A percentile compares a stretch with the other conserved stretches of the same genome.
Conservation (phyloP, 2,329 filamentous ascomycete genomes). For the Trichoderma brevicompactum region DNA sequence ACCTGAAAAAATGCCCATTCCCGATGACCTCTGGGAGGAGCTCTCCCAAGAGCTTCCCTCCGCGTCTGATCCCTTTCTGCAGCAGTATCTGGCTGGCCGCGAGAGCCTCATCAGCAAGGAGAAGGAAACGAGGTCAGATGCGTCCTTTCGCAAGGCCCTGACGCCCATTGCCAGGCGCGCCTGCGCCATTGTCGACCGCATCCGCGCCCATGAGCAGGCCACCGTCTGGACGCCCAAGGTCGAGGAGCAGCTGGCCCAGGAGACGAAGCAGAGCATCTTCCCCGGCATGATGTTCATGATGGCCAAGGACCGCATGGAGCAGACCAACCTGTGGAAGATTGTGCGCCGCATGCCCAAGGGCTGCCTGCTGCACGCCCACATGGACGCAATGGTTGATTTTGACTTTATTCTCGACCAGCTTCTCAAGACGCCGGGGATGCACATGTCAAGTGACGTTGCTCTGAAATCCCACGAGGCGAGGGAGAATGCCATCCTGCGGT, state of each 20-base stretch:
- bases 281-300: conserved; percentile 94
- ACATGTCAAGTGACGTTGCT: conserved; percentile 65
- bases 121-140: conserved; percentile 77
- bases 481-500: conserved; percentile 61
- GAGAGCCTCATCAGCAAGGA: conserved; percentile 79
- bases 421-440: conserved; percentile 73
- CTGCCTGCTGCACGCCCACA: conserved; percentile 80
- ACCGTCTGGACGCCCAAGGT: conserved; percentile 76
- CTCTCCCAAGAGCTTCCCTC: conserved; percentile 60
- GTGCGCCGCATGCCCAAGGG: conserved; percentile 89
- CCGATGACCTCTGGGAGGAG: conserved; percentile 64
- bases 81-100: conserved; percentile 78
- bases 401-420: conserved; percentile 77
- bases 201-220: conserved; percentile 75
- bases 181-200: conserved; percentile 76
- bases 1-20: conserved; percentile 44
- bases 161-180: conserved; percentile 80
- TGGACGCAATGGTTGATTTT: conserved; percentile 89
- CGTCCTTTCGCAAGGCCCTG: conserved; percentile 71
- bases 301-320: conserved; percentile 84
- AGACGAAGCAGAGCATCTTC: conserved; percentile 67
- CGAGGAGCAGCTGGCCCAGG: conserved; percentile 69
- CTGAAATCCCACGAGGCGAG: conserved; percentile 59
- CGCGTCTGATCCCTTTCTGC: conserved; percentile 73
- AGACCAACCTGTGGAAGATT: conserved; percentile 83